These are phyloP conservation scores for Isabelozyma heimii DNA, from an alignment of 805 yeast species.

Conservation along the genomic window DNA sequence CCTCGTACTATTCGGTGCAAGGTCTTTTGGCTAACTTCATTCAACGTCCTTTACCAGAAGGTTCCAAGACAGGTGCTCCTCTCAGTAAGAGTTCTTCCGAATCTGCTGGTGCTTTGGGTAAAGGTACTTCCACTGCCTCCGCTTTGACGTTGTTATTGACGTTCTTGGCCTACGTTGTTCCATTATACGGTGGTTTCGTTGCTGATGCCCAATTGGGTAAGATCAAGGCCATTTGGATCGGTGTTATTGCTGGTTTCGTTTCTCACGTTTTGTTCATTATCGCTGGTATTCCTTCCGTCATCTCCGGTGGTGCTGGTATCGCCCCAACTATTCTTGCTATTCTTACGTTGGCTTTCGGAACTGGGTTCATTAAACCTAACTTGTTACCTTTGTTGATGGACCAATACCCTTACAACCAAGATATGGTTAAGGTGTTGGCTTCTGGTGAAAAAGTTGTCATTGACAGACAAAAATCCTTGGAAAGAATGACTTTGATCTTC, in stretches of 20 bases:
- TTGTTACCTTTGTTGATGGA: constrained; percentile 49
- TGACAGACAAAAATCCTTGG: constrained; percentile 43
- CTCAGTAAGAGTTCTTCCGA: constrained; percentile 22
- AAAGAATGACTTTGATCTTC: constrained; percentile 44
- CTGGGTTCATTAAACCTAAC: constrained; percentile 56
- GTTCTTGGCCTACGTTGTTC: constrained; percentile 50
- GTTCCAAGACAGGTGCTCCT: constrained; percentile 47
- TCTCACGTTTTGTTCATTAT: constrained; percentile 48
- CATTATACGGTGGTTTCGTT: constrained; percentile 51
- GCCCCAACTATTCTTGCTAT: constrained; percentile 43
- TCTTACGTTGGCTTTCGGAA: constrained; percentile 41
- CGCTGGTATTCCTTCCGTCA: constrained; percentile 45
- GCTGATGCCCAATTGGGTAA: constrained; percentile 50
- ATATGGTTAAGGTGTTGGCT: constrained; percentile 54
- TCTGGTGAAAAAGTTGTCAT: constrained; percentile 66
- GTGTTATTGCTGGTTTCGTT: constrained; percentile 45
- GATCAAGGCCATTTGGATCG: constrained; percentile 48
- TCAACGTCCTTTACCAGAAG: constrained; percentile 50
- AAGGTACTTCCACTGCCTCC: constrained; percentile 44
- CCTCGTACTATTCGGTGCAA: constrained; percentile 48
- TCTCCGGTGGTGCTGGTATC: constrained; percentile 29
- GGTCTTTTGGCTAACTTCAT: constrained; percentile 48
- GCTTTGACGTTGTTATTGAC: constrained; percentile 47
- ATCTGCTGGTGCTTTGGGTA: constrained; percentile 49
- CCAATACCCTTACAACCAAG: constrained; percentile 51